phyloP scores from a whole-genome alignment of 805 yeast species.

The Ogataea ganodermae region DNA sequence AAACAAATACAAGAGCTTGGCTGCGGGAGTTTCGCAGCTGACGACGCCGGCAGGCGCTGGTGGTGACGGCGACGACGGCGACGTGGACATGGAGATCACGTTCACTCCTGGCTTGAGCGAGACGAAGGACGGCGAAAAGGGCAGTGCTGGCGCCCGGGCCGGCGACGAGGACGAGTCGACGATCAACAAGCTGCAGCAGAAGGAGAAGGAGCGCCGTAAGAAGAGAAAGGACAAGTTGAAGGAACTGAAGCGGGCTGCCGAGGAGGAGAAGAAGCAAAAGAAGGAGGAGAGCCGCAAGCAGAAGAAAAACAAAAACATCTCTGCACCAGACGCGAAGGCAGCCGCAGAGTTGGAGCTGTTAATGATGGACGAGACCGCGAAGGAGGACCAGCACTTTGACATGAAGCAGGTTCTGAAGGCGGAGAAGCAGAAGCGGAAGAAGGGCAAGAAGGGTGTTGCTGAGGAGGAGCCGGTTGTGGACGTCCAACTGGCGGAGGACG shows the following conservation, averaged over 20 bases:
- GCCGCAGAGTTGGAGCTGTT: conserved; percentile 74
- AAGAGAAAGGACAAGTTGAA: conserved; percentile 77
- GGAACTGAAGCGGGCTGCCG: conserved; percentile 54
- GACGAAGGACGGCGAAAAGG: conserved; percentile 36
- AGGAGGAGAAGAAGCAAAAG: conserved; percentile 50
- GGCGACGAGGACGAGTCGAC: conserved; percentile 58
- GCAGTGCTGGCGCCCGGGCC: conserved; percentile 16
- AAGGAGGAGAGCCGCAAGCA: conserved; percentile 33
- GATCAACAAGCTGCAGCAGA: conserved; percentile 76
- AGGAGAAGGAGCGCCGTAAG: conserved; percentile 91
- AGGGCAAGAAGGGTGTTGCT: conserved; percentile 48
- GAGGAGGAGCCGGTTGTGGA: conserved; percentile 40
- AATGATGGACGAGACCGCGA: conserved; percentile 62
- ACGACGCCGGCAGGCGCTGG: conserved; percentile 11
- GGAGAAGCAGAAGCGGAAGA: conserved; percentile 61
- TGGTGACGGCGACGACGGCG: conserved; percentile 53
- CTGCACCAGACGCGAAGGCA: conserved; percentile 42
- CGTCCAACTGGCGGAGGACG: conserved; percentile 72
- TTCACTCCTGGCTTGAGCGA: conserved; percentile 84
- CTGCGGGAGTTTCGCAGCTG: conserved; percentile 27
- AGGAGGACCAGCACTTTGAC: conserved; percentile 64
- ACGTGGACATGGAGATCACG: conserved; percentile 91
- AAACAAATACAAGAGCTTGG: conserved; percentile 63
- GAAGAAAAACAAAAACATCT: conserved; percentile 28
- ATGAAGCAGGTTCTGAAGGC: conserved; percentile 77